A percentile compares a stretch with the other conserved stretches of the same genome.
Evolutionary conservation across 352 stramenopile species (phyloP).

Genomic region (Pythium periplocum): DNA sequence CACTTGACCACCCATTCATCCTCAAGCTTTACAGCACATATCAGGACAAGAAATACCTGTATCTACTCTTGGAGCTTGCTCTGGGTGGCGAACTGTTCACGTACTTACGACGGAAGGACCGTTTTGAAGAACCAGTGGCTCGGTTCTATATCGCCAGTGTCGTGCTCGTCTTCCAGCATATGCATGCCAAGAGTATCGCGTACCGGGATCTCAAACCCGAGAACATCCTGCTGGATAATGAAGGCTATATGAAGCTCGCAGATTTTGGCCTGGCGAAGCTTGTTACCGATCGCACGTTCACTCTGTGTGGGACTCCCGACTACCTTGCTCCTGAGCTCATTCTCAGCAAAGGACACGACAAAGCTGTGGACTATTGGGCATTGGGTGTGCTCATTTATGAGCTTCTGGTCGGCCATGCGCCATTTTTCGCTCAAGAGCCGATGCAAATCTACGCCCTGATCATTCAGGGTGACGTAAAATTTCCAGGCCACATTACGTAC

Average conservation of each 20-base stretch:
- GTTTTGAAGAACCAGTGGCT: slow-evolving; percentile 69
- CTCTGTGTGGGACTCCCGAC: slow-evolving; percentile 89
- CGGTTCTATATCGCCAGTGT: slow-evolving; percentile 89
- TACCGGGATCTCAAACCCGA: slow-evolving; percentile 91
- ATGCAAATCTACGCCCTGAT: slow-evolving; percentile 92
- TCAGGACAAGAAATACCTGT: slow-evolving; percentile 89
- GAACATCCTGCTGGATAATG: slow-evolving; percentile 82
- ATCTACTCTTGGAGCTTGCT: slow-evolving; percentile 91
- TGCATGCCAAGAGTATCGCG: slow-evolving; percentile 87
- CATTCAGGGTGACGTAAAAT: slow-evolving; percentile 83
- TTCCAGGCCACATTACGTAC: slow-evolving; percentile 76
- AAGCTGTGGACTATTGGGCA: slow-evolving; percentile 89
- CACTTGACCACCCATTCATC: slow-evolving; percentile 89
- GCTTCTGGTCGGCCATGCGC: slow-evolving; percentile 78
- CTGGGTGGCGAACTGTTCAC: slow-evolving; percentile 91
- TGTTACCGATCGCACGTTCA: slow-evolving; percentile 84
- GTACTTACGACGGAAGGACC: slow-evolving; percentile 69
- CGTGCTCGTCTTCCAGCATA: slow-evolving; percentile 86
- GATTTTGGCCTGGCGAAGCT: slow-evolving; percentile 92
- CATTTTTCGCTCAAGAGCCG: slow-evolving; percentile 88
- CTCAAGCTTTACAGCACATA: slow-evolving; percentile 87
- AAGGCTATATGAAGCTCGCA: slow-evolving; percentile 87
- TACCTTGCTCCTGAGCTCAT: slow-evolving; percentile 93
- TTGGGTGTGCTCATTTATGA: slow-evolving; percentile 89
- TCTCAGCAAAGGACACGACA: slow-evolving; percentile 87